These are phyloP conservation scores for Ophiosphaerella herpotricha DNA, from an alignment of 2,329 filamentous ascomycete genomes.

Conservation along the genomic window DNA sequence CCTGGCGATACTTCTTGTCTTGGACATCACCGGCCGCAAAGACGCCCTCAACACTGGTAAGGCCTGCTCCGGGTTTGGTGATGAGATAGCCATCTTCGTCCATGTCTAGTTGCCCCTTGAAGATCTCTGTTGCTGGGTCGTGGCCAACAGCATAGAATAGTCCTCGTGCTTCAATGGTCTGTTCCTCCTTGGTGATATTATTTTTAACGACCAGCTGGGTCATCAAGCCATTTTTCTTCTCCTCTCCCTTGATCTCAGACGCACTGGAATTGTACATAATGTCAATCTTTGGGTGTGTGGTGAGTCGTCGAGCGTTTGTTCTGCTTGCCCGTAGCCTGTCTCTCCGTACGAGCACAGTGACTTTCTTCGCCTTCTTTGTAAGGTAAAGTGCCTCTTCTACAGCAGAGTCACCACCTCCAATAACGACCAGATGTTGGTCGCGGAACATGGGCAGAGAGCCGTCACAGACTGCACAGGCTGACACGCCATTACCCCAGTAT, in stretches of 20 bases:
- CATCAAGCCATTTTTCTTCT: slow-evolving; percentile 77
- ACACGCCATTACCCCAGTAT: slow-evolving; percentile 98
- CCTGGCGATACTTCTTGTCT: slow-evolving; percentile 97
- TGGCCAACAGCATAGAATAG: slow-evolving; percentile 98
- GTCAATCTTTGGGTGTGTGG: slow-evolving; percentile 85
- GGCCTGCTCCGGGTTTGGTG: slow-evolving; percentile 84
- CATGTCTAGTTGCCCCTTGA: slow-evolving; percentile 87
- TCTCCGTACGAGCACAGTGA: slow-evolving; percentile 88
- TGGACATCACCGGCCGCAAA: slow-evolving; percentile 98
- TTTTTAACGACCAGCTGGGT: slow-evolving; percentile 84
- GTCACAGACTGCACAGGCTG: slow-evolving; percentile 95
- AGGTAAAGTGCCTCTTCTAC: slow-evolving; percentile 97
- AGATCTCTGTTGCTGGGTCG: slow-evolving; percentile 86
- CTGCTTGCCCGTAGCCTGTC: slow-evolving; percentile 86
- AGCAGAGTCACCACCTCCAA: slow-evolving; percentile 94
- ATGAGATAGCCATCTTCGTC: slow-evolving; percentile 90
- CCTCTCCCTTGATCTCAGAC: slow-evolving; percentile 82
- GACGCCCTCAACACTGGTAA: slow-evolving; percentile 87
- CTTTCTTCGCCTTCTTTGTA: slow-evolving; percentile 95
- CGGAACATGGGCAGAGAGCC: slow-evolving; percentile 97
- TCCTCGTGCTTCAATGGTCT: slow-evolving; percentile 87
- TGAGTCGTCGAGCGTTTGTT: slow-evolving; percentile 87
- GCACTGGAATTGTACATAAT: slow-evolving; percentile 84
- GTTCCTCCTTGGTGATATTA: slow-evolving; percentile 72
- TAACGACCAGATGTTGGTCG: slow-evolving; percentile 92